phyloP scores from a whole-genome alignment of 2,329 filamentous ascomycete genomes.

The Neofusicoccum umdonicola region DNA sequence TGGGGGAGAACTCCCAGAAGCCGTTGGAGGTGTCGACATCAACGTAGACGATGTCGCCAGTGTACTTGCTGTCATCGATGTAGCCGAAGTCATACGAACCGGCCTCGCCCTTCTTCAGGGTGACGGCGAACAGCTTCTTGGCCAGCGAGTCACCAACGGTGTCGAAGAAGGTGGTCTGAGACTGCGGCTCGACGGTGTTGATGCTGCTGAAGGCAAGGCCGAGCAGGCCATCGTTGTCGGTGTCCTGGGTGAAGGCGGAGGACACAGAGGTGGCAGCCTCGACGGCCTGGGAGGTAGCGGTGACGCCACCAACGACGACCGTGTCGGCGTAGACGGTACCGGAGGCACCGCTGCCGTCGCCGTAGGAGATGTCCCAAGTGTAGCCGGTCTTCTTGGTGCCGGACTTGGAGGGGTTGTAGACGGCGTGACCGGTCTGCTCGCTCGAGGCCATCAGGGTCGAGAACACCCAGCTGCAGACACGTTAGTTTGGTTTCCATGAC shows the following conservation, averaged over 20 bases:
- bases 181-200: conserved; percentile 48
- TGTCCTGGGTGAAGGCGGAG: conserved; percentile 50
- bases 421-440: conserved; percentile 53
- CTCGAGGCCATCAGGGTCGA: conserved; percentile 55
- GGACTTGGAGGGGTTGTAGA: conserved; percentile 56
- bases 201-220: conserved; percentile 11
- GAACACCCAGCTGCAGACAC: conserved; percentile 56
- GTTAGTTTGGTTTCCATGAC: background rate
- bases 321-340: conserved; percentile 66
- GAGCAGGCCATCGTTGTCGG: conserved; percentile 34
- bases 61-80: conserved; percentile 60
- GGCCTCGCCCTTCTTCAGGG: conserved; percentile 50
- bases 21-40: conserved; percentile 57
- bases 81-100: conserved; percentile 56
- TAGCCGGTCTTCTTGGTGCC: conserved; percentile 48
- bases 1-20: conserved; percentile 62
- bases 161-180: conserved; percentile 60
- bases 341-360: conserved; percentile 62
- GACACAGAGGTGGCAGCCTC: conserved; percentile 63
- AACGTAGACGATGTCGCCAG: conserved; percentile 56
- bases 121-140: conserved; percentile 57
- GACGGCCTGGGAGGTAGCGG: conserved; percentile 61
- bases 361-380: conserved; percentile 63
- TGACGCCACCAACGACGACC: conserved; percentile 60
- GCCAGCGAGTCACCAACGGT: conserved; percentile 54